These are phyloP conservation scores for Suillus plorans DNA, from an alignment of 768 basidiomycete species.

Conservation along the genomic window DNA sequence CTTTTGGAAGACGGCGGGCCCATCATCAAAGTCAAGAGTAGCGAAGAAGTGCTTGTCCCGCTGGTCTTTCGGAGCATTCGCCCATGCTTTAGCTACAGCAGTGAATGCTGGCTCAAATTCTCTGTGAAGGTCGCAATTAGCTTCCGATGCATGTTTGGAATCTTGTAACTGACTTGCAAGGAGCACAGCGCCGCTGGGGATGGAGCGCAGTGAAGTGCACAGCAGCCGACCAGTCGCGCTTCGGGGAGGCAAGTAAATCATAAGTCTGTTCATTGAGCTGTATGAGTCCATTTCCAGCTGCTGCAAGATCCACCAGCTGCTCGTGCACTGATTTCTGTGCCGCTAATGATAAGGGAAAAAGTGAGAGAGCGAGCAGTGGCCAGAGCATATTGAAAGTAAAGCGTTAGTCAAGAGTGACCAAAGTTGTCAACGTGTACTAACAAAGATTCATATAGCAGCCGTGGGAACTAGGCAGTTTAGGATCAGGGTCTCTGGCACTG, in stretches of 20 bases:
- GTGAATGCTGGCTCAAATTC: constrained; percentile 84
- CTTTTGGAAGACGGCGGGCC: constrained; percentile 74
- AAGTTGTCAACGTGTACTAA: constrained; percentile 8
- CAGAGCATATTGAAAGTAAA: constrained; percentile 16
- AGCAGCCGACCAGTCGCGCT: constrained; percentile 85
- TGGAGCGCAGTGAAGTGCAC: constrained; percentile 89
- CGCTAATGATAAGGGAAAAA: constrained; percentile 31
- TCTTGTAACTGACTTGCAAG: constrained; percentile 74
- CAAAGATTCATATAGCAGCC: constrained; percentile 1
- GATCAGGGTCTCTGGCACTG: not conserved
- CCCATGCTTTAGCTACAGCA: constrained; percentile 85
- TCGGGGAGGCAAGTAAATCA: constrained; percentile 71
- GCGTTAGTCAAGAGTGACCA: not conserved
- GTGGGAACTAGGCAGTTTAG: constrained; percentile 10
- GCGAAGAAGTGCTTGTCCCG: constrained; percentile 90
- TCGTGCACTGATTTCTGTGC: constrained; percentile 37
- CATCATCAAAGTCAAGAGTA: constrained; percentile 83
- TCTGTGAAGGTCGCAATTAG: constrained; percentile 39
- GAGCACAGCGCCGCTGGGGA: constrained; percentile 77
- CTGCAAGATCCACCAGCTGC: constrained; percentile 68
- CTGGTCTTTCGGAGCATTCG: constrained; percentile 52
- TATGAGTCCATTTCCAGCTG: constrained; percentile 75
- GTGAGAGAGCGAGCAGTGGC: constrained; percentile 31
- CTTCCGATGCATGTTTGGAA: not conserved
- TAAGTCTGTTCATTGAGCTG: constrained; percentile 73